Base-by-base conservation (phyloP, 345 rosid species). In the Mangifera indica region DNA sequence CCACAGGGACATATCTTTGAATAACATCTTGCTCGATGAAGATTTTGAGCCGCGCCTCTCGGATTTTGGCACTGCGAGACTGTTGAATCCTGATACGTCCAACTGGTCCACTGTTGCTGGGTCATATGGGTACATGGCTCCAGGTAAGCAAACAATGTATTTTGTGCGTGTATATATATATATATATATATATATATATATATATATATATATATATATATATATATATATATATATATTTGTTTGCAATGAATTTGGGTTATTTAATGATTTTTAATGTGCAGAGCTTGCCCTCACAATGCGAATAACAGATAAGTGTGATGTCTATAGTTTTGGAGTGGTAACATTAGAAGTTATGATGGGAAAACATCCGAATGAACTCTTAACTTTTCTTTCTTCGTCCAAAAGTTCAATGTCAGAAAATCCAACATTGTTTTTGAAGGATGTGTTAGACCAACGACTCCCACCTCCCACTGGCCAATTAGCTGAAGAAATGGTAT, bases 71-170 rank as follows among this genome's bases (percentile, higher is more conserved):
- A 88, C 79, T 3, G 93, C 93, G 10, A 84, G 89, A 49, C 73
- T 88, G 56, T 74, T 88, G 76, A 71, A 62, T 45, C 55, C 80
- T n/a, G 74, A 78, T 74, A 67, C 87, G 9, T 84, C 90, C 21
- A 88, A 81, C 76, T 90, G 96, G 93, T 85, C 96, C 25, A 9
- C 77, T 0, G 86, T 79, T 60, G 93, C 81, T 0, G 93, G 93
- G 7, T 85, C 91, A 13, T 90, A 80, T 73, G 93, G 93, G 70
- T 88, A 90, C 80, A 90, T 87, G 87, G 93, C 96, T 72, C 93
- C 90, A 32, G 96, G 96, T 90, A 81, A 75, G 25, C 25, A n/a
- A 48, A 11, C 22, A 7, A 0, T 10, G 29, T 7, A 10, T 6
- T 34, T 49, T 14, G 53, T 15, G n/a, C 18, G n/a, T n/a, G n/a